These are phyloP conservation scores for Musa troglodytarum DNA, from an alignment of 176 grass and related monocot genomes.

Conservation along the genomic window DNA sequence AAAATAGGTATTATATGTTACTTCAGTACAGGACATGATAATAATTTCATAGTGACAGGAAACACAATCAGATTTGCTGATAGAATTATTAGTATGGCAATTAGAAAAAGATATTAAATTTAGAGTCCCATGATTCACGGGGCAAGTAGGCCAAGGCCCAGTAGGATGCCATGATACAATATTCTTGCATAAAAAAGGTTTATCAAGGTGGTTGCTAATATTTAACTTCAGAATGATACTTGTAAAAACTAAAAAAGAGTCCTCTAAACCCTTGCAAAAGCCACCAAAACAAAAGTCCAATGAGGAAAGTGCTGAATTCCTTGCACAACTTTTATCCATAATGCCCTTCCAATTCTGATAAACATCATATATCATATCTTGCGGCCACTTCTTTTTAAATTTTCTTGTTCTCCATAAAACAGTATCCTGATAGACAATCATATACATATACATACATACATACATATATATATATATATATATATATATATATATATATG, in stretches of 20 bases:
- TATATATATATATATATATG: no score
- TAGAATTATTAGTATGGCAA: background rate
- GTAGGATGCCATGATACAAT: background rate
- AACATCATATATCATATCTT: background rate
- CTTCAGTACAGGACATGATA: background rate
- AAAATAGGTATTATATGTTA: conserved; percentile 1
- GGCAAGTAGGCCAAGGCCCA: background rate
- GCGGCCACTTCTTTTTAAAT: background rate
- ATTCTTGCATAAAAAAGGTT: background rate
- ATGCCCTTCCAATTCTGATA: background rate
- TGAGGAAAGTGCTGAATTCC: background rate
- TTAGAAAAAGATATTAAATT: background rate
- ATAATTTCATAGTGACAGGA: background rate
- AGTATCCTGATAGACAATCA: background rate
- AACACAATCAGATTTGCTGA: background rate
- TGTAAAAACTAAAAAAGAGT: background rate
- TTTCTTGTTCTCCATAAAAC: background rate
- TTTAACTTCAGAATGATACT: background rate
- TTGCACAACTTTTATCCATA: background rate
- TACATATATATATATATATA: no score
- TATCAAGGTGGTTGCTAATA: background rate
- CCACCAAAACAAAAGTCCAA: background rate
- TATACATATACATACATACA: background rate
- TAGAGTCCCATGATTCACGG: background rate
- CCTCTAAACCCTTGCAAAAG: background rate